Evolutionary conservation across 2,329 filamentous ascomycete genomes (phyloP).

Genomic region (Tolypocladium sp.): DNA sequence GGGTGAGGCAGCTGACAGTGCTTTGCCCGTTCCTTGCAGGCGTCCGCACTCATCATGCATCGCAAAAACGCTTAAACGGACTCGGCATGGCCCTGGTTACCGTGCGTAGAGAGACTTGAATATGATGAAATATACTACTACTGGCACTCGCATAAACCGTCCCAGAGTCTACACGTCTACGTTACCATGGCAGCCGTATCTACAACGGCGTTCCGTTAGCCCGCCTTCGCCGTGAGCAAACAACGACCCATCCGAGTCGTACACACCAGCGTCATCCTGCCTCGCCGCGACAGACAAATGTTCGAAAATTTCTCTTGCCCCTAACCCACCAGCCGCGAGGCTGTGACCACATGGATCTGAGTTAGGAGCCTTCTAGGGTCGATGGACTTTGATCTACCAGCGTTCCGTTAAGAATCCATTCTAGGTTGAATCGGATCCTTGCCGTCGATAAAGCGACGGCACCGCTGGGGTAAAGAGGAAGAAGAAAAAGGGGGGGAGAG

Average conservation of each 20-base stretch:
- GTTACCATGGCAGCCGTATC: neutral
- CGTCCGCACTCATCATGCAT: constrained; percentile 22
- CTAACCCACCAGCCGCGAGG: constrained; percentile 21
- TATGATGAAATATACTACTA: neutral
- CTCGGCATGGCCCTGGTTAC: neutral
- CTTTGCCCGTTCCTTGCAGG: constrained; percentile 9
- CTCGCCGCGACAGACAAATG: constrained; percentile 11
- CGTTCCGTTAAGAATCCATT: constrained; percentile 73
- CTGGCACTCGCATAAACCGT: neutral
- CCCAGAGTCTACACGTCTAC: neutral
- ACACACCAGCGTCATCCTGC: neutral
- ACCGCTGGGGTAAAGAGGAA: constrained; percentile 48
- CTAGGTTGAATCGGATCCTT: constrained; percentile 60
- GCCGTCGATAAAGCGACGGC: constrained; percentile 62
- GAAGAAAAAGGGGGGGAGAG: neutral
- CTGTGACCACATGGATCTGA: constrained; percentile 13
- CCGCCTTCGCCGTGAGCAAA: neutral
- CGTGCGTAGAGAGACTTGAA: neutral
- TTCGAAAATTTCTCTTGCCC: constrained; percentile 34
- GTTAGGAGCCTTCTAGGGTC: constrained; percentile 29
- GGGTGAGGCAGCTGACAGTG: neutral
- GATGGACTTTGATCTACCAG: constrained; percentile 51
- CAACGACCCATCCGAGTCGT: neutral
- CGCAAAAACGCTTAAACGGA: constrained; percentile 10
- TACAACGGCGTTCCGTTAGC: no score